phyloP scores from a whole-genome alignment of 306 rosid genomes.

The Castanea crenata region DNA sequence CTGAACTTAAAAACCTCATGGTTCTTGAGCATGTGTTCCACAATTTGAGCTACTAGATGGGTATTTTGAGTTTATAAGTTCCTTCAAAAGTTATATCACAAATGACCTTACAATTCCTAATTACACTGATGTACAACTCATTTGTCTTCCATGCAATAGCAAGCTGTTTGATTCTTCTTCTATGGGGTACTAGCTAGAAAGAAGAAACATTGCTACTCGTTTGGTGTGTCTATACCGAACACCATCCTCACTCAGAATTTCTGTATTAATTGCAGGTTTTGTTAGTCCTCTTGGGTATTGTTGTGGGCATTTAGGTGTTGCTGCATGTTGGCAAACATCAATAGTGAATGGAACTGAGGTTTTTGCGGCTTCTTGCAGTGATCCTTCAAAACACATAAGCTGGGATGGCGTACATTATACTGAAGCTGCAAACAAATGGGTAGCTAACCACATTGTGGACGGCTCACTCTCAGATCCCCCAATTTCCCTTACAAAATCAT shows the following conservation, averaged over 20 bases:
- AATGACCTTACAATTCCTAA: not conserved
- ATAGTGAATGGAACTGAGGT: conserved; percentile 24
- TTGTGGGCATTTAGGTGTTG: conserved; percentile 19
- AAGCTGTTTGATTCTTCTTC: not conserved
- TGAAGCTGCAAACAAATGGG: not conserved
- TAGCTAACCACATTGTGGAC: not conserved
- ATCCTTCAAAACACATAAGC: conserved; percentile 15
- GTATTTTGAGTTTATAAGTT: not conserved
- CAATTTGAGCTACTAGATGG: not conserved
- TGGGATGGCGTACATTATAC: not conserved
- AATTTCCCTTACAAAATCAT: not conserved
- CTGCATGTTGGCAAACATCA: conserved; percentile 6
- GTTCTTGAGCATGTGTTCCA: not conserved
- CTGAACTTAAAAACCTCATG: not conserved
- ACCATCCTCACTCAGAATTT: not conserved
- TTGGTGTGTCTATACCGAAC: not conserved
- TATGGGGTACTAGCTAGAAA: not conserved
- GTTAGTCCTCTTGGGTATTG: conserved; percentile 17
- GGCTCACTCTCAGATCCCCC: not conserved
- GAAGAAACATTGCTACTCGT: not conserved
- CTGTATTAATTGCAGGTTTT: conserved; percentile 21
- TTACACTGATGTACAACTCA: too few relatives aligned
- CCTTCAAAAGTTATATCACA: not conserved
- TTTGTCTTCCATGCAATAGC: too few relatives aligned
- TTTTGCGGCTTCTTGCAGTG: conserved; percentile 14